These are phyloP conservation scores for Neoarthrinium moseri DNA, from an alignment of 2,329 filamentous ascomycete genomes.

Conservation along the genomic window DNA sequence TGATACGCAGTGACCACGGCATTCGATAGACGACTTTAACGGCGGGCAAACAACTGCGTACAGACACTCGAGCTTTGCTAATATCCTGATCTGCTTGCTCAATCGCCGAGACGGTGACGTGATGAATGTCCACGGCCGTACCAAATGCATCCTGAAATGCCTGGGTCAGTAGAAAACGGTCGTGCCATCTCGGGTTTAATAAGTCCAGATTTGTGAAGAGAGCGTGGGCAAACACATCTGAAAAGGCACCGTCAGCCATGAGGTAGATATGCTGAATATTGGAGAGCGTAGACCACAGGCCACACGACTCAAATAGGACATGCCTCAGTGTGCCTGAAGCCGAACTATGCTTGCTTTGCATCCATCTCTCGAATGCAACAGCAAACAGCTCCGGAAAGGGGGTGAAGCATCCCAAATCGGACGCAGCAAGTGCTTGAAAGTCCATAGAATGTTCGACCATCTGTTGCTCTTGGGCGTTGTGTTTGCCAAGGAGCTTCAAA, in stretches of 20 bases:
- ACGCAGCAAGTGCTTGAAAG: constrained; percentile 55
- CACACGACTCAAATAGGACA: constrained; percentile 67
- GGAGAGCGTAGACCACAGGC: constrained; percentile 62
- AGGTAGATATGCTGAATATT: constrained; percentile 74
- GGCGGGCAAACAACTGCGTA: constrained; percentile 58
- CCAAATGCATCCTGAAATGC: constrained; percentile 72
- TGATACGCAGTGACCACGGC: constrained; percentile 66
- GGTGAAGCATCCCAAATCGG: constrained; percentile 43
- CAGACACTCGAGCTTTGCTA: constrained; percentile 52
- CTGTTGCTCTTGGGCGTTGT: constrained; percentile 33
- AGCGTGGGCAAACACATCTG: constrained; percentile 63
- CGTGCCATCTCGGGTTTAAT: constrained; percentile 64
- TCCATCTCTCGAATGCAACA: constrained; percentile 70
- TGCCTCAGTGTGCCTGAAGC: constrained; percentile 65
- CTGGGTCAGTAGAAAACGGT: constrained; percentile 78
- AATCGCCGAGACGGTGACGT: constrained; percentile 58
- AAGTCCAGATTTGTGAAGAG: constrained; percentile 76
- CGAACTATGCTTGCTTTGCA: constrained; percentile 70
- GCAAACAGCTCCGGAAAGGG: constrained; percentile 77
- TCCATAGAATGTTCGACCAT: constrained; percentile 48
- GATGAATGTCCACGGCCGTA: constrained; percentile 54
- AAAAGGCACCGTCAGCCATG: constrained; percentile 69
- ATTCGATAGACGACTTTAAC: constrained; percentile 70
- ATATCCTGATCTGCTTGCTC: constrained; percentile 39
- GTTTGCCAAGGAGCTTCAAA: constrained; percentile 67